A percentile compares a stretch with the other conserved stretches of the same genome.
Evolutionary conservation across 306 rosid species (phyloP).

Genomic region (Castanea sativa): DNA sequence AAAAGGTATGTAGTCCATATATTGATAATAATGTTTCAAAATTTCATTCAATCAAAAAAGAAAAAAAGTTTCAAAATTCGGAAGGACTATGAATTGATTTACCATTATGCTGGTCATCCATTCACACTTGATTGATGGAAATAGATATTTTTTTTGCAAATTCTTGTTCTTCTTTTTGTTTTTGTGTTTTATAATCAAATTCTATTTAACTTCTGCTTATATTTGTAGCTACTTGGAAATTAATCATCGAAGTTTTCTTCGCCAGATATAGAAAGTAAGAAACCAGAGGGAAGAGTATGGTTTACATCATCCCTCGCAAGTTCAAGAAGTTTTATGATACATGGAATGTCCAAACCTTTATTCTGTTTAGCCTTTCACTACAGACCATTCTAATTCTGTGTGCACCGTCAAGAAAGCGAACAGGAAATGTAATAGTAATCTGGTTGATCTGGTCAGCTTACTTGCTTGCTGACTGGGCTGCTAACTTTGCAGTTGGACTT

Average conservation of each 20-base stretch:
- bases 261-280: neutral
- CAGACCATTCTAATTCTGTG: slow-evolving; percentile 25
- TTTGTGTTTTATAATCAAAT: too few relatives aligned
- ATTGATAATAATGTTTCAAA: too few relatives aligned
- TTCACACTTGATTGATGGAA: too few relatives aligned
- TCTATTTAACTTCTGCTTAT: neutral
- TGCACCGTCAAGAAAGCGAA: slow-evolving; percentile 36
- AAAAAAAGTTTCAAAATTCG: too few relatives aligned
- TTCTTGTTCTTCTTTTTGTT: too few relatives aligned
- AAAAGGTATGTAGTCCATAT: too few relatives aligned
- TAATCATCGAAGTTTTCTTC: neutral
- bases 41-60: too few relatives aligned
- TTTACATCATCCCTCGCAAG: slow-evolving; percentile 11
- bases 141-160: too few relatives aligned
- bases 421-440: neutral
- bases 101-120: too few relatives aligned
- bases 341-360: slow-evolving; percentile 41
- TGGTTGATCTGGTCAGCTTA: slow-evolving; percentile 34
- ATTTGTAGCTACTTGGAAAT: neutral
- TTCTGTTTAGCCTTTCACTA: slow-evolving; percentile 34
- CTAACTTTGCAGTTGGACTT: slow-evolving; percentile 31
- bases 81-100: too few relatives aligned
- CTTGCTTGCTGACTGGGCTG: slow-evolving; percentile 48
- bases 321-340: slow-evolving; percentile 30
- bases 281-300: slow-evolving; percentile 15